Conservation (phyloP, 2,329 filamentous ascomycete species). For the Pyrenophora seminiperda region DNA sequence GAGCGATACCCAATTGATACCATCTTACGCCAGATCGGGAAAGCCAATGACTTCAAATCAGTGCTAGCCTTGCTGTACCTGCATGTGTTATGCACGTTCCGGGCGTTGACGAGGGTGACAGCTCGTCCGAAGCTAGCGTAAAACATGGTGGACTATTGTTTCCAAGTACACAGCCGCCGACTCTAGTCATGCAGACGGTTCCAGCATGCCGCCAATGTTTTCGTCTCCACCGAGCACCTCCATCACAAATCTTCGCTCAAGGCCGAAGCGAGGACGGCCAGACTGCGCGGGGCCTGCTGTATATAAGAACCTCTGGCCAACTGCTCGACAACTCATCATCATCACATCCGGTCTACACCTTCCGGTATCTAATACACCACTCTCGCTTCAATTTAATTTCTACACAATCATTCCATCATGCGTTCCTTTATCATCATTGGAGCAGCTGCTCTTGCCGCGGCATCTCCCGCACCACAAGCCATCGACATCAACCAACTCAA, state of each 20-base stretch:
- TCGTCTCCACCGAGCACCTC: conserved; percentile 10
- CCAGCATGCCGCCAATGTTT: conserved; percentile 8
- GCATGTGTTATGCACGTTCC: conserved; percentile 10
- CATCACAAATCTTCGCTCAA: conserved; percentile 8
- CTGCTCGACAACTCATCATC: conserved; percentile 1
- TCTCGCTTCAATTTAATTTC: background rate
- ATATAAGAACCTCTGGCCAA: conserved; percentile 8
- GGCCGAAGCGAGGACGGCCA: background rate
- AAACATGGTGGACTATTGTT: conserved; percentile 14
- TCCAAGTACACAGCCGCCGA: conserved; percentile 6
- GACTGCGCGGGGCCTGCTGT: conserved; percentile 1
- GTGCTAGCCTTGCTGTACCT: conserved; percentile 1
- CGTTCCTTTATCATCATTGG: conserved; percentile 28
- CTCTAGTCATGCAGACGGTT: conserved; percentile 8
- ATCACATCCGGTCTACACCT: conserved; percentile 11
- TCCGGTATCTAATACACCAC: conserved; percentile 1
- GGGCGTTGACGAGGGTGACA: conserved; percentile 12
- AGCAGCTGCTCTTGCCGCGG: conserved; percentile 29
- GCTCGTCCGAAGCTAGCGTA: conserved; percentile 10
- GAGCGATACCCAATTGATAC: too few relatives aligned
- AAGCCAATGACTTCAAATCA: conserved; percentile 1
- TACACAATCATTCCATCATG: conserved; percentile 19
- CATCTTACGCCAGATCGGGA: background rate
- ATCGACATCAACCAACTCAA: conserved; percentile 18
- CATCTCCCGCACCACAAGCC: conserved; percentile 28